Conservation (phyloP, 768 basidiomycete species). For the Lactarius akahatsu region DNA sequence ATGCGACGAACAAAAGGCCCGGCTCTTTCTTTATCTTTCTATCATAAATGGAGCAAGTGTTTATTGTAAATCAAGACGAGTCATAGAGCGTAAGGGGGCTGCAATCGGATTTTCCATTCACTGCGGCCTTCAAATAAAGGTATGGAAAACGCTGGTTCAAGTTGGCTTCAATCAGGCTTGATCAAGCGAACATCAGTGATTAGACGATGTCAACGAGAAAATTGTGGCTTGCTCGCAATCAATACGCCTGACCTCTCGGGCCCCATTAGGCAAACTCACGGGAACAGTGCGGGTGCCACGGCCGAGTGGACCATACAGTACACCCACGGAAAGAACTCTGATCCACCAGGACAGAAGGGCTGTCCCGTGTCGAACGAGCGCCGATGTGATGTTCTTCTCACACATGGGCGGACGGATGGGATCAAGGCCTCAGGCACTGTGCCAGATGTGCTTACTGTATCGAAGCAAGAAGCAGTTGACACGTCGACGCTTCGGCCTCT, state of each 20-base stretch:
- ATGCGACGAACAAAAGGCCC: neutral
- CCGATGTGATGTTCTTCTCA: neutral
- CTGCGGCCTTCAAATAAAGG: neutral
- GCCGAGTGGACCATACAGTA: neutral
- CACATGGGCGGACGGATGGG: constrained; percentile 2
- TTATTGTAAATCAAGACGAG: neutral
- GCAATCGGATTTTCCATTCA: neutral
- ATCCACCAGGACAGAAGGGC: neutral
- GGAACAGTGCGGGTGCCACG: neutral
- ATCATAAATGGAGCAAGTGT: neutral
- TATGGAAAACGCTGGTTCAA: neutral
- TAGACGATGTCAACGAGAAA: neutral
- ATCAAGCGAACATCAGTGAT: neutral
- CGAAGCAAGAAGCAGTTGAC: neutral
- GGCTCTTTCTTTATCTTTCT: neutral
- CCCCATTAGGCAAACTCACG: neutral
- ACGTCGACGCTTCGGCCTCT: constrained; percentile 5
- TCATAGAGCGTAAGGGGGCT: neutral
- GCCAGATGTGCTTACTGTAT: neutral
- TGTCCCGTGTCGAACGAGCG: neutral
- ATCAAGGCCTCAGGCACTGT: constrained; percentile 16
- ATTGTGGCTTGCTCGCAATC: neutral
- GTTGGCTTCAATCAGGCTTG: neutral
- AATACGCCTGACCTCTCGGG: neutral
- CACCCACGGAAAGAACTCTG: neutral